Base-by-base conservation (phyloP, 257 asterid genomes). In the Capsicum pubescens region DNA sequence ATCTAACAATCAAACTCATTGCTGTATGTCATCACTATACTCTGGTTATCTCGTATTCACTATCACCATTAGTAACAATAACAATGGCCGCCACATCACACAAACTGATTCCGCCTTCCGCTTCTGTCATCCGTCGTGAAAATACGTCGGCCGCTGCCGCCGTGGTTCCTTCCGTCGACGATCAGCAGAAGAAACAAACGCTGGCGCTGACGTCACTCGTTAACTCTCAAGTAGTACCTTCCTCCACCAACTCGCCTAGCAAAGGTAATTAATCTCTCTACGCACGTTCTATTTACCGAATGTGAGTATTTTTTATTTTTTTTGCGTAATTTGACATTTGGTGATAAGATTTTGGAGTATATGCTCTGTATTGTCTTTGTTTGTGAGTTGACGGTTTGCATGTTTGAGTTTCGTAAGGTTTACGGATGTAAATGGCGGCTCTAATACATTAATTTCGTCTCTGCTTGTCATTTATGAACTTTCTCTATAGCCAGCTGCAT, bases 41-140 rank as follows among this genome's bases (percentile, higher is more conserved):
- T 11, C 3, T n/a, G 59, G 48, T 72, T 10, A 48, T 68, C 59
- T 42, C 32, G 32, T 26, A 26, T 26, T 26, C 32, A 26, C 19
- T 42, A 42, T 14, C 44, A 69, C 46, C 46, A 69, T 14, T 69
- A 21, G 59, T 74, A 12, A 11, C 61, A 12, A 74, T 74, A 12
- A 11, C 61, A 12, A 74, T 74, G 81, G 60, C 81, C 60, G 60
- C 36, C 19, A 72, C 80, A 36, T 72, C 58, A 16, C 80, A 72
- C 16, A 72, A 19, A n/a, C n/a, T 46, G 39, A 46, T 16, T 71
- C 36, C 79, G n/a, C 54, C 35, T 44, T 59, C 84, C 60, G 54
- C 59, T 68, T 39, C 78, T 2, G 64, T 21, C 36, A 35, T 66
- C 64, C 67, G 84, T 70, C 79, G 79, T 21, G 84, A 82, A 35